These are phyloP conservation scores for Lichtheimia ornata DNA, from an alignment of 371 early-diverging fungal genomes.

Conservation along the genomic window DNA sequence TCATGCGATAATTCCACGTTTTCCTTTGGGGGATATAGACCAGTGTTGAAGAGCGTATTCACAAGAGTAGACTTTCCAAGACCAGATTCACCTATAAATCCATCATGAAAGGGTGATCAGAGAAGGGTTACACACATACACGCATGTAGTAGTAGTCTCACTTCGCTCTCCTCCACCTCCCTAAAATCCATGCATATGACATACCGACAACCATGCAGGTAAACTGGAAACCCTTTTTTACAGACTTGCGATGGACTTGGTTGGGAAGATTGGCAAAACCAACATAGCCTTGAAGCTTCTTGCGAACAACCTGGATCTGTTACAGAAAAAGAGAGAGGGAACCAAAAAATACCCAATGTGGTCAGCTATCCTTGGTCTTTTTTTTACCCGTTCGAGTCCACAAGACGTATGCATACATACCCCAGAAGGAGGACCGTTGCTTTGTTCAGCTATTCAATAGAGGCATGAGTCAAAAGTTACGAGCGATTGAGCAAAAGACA, in stretches of 20 bases:
- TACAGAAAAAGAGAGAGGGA: too few relatives aligned
- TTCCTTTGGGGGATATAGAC: conserved; percentile 88
- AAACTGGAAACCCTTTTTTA: conserved; percentile 99
- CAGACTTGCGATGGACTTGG: conserved; percentile 97
- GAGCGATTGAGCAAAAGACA: background rate
- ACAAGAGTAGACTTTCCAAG: conserved; percentile 99
- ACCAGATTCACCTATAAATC: conserved; percentile 90
- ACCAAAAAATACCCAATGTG: background rate
- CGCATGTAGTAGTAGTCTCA: too few relatives aligned
- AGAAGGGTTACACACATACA: too few relatives aligned
- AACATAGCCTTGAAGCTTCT: conserved; percentile 91
- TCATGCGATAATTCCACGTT: conserved; percentile 80
- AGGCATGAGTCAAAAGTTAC: too few relatives aligned
- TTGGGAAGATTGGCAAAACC: conserved; percentile 99
- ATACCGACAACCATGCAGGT: conserved; percentile 97
- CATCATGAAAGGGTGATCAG: background rate
- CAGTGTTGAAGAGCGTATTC: conserved; percentile 97
- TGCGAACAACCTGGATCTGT: conserved; percentile 44
- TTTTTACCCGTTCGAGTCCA: background rate
- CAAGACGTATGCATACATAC: conserved; percentile 17
- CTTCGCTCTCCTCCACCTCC: too few relatives aligned
- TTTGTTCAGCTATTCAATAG: conserved; percentile 25
- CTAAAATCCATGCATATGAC: conserved; percentile 20
- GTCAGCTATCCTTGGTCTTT: background rate
- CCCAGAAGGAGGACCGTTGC: conserved; percentile 32